Evolutionary conservation across 345 rosid species (phyloP).

Genomic region (Gossypium australe): DNA sequence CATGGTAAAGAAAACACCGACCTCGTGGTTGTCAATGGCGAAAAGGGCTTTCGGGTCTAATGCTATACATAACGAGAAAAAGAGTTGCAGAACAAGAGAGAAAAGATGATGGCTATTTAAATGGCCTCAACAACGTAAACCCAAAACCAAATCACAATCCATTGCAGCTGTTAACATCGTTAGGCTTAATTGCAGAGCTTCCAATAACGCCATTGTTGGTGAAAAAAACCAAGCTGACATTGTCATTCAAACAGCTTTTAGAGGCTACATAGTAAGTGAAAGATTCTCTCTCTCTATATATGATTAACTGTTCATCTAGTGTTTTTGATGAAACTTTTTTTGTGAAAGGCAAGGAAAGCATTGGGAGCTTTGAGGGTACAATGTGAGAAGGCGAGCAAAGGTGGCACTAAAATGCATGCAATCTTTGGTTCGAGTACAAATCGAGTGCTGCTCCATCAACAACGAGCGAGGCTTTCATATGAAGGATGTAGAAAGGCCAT

Average conservation of each 20-base stretch:
- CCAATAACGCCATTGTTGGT: conserved; percentile 33
- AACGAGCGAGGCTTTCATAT: conserved; percentile 38
- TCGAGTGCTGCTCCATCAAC: conserved; percentile 55
- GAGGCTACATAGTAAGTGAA: conserved; percentile 75
- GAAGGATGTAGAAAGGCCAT: conserved; percentile 45
- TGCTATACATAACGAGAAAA: conserved; percentile 48
- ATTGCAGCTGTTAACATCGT: conserved; percentile 50
- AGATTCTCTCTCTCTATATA: neutral
- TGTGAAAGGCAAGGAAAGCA: conserved; percentile 66
- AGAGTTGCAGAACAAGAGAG: conserved; percentile 41
- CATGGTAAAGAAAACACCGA: conserved; percentile 69
- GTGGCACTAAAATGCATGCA: conserved; percentile 68
- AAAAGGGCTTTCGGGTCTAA: conserved; percentile 84
- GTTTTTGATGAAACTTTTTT: neutral
- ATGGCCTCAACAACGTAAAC: conserved; percentile 33
- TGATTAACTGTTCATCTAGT: no score
- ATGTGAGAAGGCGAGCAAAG: conserved; percentile 71
- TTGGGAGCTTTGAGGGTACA: conserved; percentile 75
- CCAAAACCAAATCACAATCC: conserved; percentile 24
- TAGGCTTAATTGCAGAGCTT: conserved; percentile 39
- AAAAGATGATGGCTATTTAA: conserved; percentile 74
- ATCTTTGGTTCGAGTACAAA: conserved; percentile 77
- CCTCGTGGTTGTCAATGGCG: conserved; percentile 73
- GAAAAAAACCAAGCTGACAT: conserved; percentile 61
- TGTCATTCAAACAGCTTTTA: conserved; percentile 67